These are phyloP conservation scores for Protomyces gravidus DNA, from an alignment of 1,139 yeast species.

Conservation along the genomic window DNA sequence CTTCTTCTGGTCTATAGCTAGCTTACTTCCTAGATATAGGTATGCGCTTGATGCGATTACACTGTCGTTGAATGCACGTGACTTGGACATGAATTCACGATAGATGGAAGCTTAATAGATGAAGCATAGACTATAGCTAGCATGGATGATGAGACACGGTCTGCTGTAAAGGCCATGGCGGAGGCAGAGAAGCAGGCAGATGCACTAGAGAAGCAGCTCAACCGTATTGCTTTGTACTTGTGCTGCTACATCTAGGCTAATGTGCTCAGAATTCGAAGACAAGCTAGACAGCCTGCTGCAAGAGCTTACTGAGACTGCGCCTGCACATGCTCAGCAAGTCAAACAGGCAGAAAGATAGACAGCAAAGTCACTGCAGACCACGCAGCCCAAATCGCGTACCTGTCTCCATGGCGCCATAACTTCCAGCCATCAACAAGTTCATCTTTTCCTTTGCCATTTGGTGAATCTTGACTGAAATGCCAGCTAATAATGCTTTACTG, in stretches of 20 bases:
- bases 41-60: too few relatives aligned
- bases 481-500: constrained; percentile 1
- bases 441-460: constrained; percentile 11
- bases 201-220: constrained; percentile 14
- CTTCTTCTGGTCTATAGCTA: too few relatives aligned
- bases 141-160: constrained; percentile 7
- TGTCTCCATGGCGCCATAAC: neutral
- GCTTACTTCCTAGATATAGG: too few relatives aligned
- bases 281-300: constrained; percentile 3
- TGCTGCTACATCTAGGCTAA: neutral
- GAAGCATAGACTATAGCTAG: constrained; percentile 8
- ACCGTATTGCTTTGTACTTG: neutral
- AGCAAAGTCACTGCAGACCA: neutral
- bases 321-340: constrained; percentile 2
- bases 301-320: neutral
- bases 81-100: constrained; percentile 91
- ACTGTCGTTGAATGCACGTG: too few relatives aligned
- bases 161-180: constrained; percentile 2
- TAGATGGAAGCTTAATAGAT: constrained; percentile 53
- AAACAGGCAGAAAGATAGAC: neutral
- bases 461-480: constrained; percentile 10
- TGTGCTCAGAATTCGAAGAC: constrained; percentile 2
- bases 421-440: constrained; percentile 17
- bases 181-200: constrained; percentile 14
- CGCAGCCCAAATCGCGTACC: constrained; percentile 1